Percentiles rank a stretch among this genome's conserved stretches.
Conservation (phyloP, 371 early-diverging fungal species). For the Zancudomyces culisetae region DNA sequence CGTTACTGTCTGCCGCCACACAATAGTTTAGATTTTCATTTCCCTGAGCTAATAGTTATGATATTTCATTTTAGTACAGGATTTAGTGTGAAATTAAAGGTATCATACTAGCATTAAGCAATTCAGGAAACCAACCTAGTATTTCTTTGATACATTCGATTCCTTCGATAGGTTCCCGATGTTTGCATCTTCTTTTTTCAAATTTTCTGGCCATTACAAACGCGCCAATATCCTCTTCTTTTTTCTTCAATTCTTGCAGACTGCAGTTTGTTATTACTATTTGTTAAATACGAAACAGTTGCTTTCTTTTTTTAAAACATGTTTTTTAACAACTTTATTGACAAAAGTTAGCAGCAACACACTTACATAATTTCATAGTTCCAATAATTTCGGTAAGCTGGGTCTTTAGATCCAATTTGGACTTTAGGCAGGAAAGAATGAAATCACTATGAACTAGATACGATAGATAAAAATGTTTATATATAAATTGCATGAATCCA, state of each 20-base stretch:
- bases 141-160: slow-evolving; percentile 51
- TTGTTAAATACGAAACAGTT: neutral
- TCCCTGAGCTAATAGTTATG: slow-evolving; percentile 6
- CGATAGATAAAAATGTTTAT: neutral
- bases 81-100: neutral
- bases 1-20: slow-evolving; percentile 56
- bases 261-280: slow-evolving; percentile 69
- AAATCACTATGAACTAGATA: slow-evolving; percentile 13
- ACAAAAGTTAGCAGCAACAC: neutral
- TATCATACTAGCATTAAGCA: neutral
- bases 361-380: slow-evolving; percentile 9
- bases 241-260: slow-evolving; percentile 42
- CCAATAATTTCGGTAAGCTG: slow-evolving; percentile 13
- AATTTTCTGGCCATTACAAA: slow-evolving; percentile 37
- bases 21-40: slow-evolving; percentile 68
- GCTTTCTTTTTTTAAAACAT: neutral
- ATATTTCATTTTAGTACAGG: no score
- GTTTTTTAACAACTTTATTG: no score
- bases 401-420: slow-evolving; percentile 7
- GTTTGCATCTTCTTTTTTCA: slow-evolving; percentile 62
- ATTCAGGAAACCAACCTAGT: slow-evolving; percentile 23
- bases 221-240: slow-evolving; percentile 34
- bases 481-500: neutral
- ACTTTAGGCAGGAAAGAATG: slow-evolving; percentile 11
- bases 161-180: slow-evolving; percentile 41